Base-by-base conservation (phyloP, 441 rosid species). In the Jatropha multifida region DNA sequence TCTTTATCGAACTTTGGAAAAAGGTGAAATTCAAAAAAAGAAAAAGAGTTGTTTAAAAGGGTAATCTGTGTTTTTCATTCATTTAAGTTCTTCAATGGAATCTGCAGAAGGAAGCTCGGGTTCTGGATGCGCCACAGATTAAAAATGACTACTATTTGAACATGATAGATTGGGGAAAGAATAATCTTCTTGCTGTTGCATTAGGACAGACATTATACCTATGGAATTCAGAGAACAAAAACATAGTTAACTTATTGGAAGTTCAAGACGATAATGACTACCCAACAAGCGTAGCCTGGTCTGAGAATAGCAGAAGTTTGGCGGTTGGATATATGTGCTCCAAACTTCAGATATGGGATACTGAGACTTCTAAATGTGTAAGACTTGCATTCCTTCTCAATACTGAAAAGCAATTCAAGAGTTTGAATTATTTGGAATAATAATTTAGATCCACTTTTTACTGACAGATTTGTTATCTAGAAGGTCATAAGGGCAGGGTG, bases 151-250 rank as follows among this genome's bases (percentile, higher is more conserved):
- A 56, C 83, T 83, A 86, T 69, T 42, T 64, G 65, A 87, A 85
- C 81, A 63, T 83, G 23, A 72, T 86, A 68, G 88, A 84, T 41
- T 89, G 87, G 93, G 93, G 90, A 20, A 80, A 60, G 59, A 87
- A 81, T 82, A 81, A 84, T 61, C n/a, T 86, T 73, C 80, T 85
- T 54, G 87, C 84, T 48, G 82, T 86, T 46, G 86, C 88, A 40
- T 73, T 87, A 72, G 87, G 86, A 2, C 17, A 72, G 12, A 76
- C 60, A 2, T 23, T 83, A 12, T 86, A 83, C 74, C 74, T 89
- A 6, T 86, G 88, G 86, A 83, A 83, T 65, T 46, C 88, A 0
- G 71, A 77, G 75, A 84, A 70, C 38, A 60, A 71, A 8, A 27
- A 52, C 4, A 74, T 74, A 10, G 69, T 69, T 4, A 83, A 69